Evolutionary conservation across 2,329 filamentous ascomycete genomes (phyloP).

Genomic region (Metarhizium brunneum): DNA sequence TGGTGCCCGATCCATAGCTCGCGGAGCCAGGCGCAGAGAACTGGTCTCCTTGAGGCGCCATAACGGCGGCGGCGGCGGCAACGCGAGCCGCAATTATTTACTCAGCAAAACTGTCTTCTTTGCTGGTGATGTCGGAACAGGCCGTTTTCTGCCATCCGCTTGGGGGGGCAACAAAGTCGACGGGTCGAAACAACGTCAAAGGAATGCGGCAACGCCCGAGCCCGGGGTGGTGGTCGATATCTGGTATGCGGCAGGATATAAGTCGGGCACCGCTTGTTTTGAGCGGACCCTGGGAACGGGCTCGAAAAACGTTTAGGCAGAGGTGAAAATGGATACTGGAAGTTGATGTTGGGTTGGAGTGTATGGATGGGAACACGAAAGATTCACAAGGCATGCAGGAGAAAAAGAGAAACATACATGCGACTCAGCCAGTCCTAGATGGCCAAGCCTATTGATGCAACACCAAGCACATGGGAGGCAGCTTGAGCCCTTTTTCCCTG

Average conservation of each 20-base stretch:
- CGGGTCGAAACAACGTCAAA: background rate
- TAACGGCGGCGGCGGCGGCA: constrained; percentile 23
- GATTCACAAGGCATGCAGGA: background rate
- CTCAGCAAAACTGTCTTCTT: background rate
- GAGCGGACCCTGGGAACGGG: background rate
- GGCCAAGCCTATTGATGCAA: background rate
- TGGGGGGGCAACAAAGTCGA: background rate
- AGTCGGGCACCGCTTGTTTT: background rate
- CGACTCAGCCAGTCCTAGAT: background rate
- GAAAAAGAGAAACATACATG: background rate
- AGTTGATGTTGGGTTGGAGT: background rate
- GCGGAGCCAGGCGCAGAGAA: constrained; percentile 64
- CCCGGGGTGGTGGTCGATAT: background rate
- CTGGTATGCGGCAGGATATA: constrained; percentile 1
- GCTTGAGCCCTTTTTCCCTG: background rate
- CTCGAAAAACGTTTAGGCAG: background rate
- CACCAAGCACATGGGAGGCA: background rate
- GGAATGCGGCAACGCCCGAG: constrained; percentile 2
- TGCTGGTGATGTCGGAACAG: background rate
- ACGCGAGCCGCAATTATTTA: background rate
- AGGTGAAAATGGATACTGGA: background rate
- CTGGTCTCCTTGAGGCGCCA: constrained; percentile 50
- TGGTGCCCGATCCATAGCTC: constrained; percentile 63
- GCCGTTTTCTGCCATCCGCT: background rate
- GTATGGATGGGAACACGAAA: background rate